A percentile compares a stretch with the other conserved stretches of the same genome.
Evolutionary conservation across 352 stramenopile species (phyloP).

Genomic region (Phytophthora podocarpi): DNA sequence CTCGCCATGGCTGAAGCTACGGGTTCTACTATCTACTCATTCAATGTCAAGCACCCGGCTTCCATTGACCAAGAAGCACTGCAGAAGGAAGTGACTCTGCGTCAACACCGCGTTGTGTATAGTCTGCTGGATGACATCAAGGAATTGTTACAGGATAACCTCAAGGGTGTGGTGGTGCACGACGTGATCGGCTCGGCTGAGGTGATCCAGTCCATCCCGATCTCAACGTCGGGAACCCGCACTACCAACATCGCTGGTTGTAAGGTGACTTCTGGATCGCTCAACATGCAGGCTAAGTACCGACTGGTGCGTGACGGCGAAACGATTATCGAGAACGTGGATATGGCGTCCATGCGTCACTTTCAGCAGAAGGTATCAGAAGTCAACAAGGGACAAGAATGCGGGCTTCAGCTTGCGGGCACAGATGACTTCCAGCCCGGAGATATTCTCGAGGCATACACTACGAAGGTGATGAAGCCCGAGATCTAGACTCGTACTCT

Average conservation of each 20-base stretch:
- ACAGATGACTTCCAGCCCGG: slow-evolving; percentile 93
- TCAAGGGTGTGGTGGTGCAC: slow-evolving; percentile 64
- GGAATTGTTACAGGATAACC: slow-evolving; percentile 71
- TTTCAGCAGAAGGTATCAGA: slow-evolving; percentile 94
- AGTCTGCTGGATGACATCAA: slow-evolving; percentile 89
- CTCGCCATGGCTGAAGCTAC: slow-evolving; percentile 83
- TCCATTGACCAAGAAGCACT: slow-evolving; percentile 82
- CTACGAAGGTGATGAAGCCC: slow-evolving; percentile 73
- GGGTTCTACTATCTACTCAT: slow-evolving; percentile 85
- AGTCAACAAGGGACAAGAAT: slow-evolving; percentile 96
- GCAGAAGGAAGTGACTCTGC: slow-evolving; percentile 77
- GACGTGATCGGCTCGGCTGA: slow-evolving; percentile 77
- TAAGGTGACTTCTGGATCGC: slow-evolving; percentile 93
- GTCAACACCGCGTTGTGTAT: slow-evolving; percentile 88
- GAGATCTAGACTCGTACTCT: slow-evolving; percentile 41
- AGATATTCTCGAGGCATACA: slow-evolving; percentile 95
- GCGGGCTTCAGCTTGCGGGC: slow-evolving; percentile 95
- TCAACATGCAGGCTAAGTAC: slow-evolving; percentile 90
- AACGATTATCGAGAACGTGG: slow-evolving; percentile 85
- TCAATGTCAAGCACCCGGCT: slow-evolving; percentile 85
- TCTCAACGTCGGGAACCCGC: slow-evolving; percentile 71
- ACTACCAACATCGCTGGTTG: slow-evolving; percentile 97
- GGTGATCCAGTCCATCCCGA: slow-evolving; percentile 86
- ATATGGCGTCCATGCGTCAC: slow-evolving; percentile 86
- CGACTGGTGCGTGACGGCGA: slow-evolving; percentile 92